Base-by-base conservation (phyloP, 129 eudicot genomes). In the Centaurea solstitialis region DNA sequence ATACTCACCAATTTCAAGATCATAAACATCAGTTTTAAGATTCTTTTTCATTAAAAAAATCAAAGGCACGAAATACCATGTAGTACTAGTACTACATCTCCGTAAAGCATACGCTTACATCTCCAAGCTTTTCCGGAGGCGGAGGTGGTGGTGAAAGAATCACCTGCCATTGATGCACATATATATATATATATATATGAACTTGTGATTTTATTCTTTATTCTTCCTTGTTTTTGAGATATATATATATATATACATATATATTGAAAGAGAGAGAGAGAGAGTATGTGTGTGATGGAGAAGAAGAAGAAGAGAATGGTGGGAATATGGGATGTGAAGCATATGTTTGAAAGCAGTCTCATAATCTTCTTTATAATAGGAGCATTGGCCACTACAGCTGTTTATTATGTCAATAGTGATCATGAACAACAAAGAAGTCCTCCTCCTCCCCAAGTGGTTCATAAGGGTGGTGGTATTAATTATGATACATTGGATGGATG, bases 401-500 rank as follows among this genome's bases (percentile, higher is more conserved):
- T 81, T 3, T 81, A 81, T 74, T 75, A 74, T 28, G 37, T 73
- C 12, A 11, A 62, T 68, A 65, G 15, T 37, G 26, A 73, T 37
- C 26, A 80, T 47, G 69, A 74, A 75, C 64, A 74, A 33, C 39
- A 74, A 43, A 23, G 3, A 24, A 80, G 13, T 43, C 12, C 28
- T 20, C 13, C 28, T 1, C 28, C 21, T 8, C 9, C 37, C 0
- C 13, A 3, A 22, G 40, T 22, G 22, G 83, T 71, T 40, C 9
- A 26, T n/a, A n/a, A n/a, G n/a, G n/a, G n/a, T 0, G 17, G 41
- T 15, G 11, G 1, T 26, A 13, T 10, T 9, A 24, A 30, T 62
- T 73, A 74, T 13, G 83, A 80, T 80, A 77, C 84, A 70, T 57
- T 76, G 65, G 20, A 43, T 28, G 75, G 80, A 21, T 90, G 94